phyloP scores from a whole-genome alignment of 2,329 filamentous ascomycete genomes.

The Neofusicoccum kwambonambiense region DNA sequence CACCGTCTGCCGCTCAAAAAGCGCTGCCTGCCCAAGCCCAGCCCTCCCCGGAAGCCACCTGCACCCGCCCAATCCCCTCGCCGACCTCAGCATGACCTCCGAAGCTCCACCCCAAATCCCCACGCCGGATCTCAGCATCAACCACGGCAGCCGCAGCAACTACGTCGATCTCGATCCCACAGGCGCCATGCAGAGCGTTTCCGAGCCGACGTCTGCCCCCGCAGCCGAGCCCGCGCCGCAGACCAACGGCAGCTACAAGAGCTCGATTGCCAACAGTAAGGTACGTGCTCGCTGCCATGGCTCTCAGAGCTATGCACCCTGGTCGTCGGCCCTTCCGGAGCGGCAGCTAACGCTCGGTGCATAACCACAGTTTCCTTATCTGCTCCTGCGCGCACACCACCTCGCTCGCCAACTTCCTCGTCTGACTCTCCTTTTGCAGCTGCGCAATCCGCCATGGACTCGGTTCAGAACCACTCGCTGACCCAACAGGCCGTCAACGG shows the following conservation, averaged over 20 bases:
- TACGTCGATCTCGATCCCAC: conserved; percentile 36
- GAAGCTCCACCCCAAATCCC: conserved; percentile 22
- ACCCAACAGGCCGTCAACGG: conserved; percentile 50
- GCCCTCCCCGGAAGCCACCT: background rate
- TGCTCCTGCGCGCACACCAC: conserved; percentile 32
- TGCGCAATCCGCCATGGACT: conserved; percentile 48
- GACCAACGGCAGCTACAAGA: conserved; percentile 27
- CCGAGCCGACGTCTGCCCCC: background rate
- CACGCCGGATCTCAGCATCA: conserved; percentile 20
- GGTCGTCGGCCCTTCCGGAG: conserved; percentile 29
- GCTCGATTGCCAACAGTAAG: conserved; percentile 44
- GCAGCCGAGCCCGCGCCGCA: conserved; percentile 10
- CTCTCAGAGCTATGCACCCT: conserved; percentile 24
- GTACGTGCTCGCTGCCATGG: conserved; percentile 32
- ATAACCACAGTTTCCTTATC: conserved; percentile 36
- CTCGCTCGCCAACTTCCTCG: conserved; percentile 19
- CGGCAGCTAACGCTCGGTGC: conserved; percentile 34
- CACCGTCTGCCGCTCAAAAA: background rate
- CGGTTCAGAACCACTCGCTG: conserved; percentile 49
- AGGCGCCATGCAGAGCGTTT: conserved; percentile 13
- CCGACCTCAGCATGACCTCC: conserved; percentile 5
- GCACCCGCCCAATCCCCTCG: background rate
- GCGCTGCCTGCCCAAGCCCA: background rate
- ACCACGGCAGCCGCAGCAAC: background rate
- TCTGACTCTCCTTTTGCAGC: conserved; percentile 34